A percentile compares a stretch with the other conserved stretches of the same genome.
Evolutionary conservation across 768 basidiomycete genomes (phyloP).

Genomic region (Postia placenta): DNA sequence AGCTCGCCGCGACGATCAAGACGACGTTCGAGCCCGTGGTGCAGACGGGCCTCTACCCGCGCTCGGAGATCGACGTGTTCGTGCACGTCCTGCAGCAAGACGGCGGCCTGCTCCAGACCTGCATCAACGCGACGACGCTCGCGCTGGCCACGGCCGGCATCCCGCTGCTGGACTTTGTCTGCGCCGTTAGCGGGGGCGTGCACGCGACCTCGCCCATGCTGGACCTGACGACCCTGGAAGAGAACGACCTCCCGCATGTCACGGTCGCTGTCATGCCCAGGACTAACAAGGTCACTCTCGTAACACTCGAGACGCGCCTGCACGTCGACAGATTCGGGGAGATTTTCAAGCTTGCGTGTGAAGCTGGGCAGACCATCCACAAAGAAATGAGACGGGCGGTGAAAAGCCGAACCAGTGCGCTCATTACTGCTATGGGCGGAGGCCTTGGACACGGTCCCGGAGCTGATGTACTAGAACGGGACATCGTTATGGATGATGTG

Average conservation of each 20-base stretch:
- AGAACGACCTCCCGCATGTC: slow-evolving; percentile 82
- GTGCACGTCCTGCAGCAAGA: slow-evolving; percentile 93
- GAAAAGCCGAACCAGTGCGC: slow-evolving; percentile 48
- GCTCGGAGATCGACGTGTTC: slow-evolving; percentile 89
- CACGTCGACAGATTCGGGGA: slow-evolving; percentile 92
- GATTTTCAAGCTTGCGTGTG: slow-evolving; percentile 71
- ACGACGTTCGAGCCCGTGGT: slow-evolving; percentile 96
- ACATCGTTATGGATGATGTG: slow-evolving; percentile 21
- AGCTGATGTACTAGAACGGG: slow-evolving; percentile 16
- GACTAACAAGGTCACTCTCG: slow-evolving; percentile 78
- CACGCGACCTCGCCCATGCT: slow-evolving; percentile 77
- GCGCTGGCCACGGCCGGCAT: slow-evolving; percentile 89
- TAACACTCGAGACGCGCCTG: slow-evolving; percentile 91
- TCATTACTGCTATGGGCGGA: slow-evolving; percentile 58
- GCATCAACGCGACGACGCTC: slow-evolving; percentile 75
- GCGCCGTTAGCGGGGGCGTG: slow-evolving; percentile 77
- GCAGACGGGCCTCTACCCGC: slow-evolving; percentile 85
- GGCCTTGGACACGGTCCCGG: slow-evolving; percentile 28
- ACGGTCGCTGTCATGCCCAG: slow-evolving; percentile 89
- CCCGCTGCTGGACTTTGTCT: slow-evolving; percentile 85
- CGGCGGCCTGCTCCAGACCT: slow-evolving; percentile 68
- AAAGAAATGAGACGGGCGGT: slow-evolving; percentile 79
- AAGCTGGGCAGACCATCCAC: slow-evolving; percentile 74
- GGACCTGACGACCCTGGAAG: slow-evolving; percentile 86
- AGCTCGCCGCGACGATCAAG: slow-evolving; percentile 82